Base-by-base conservation (phyloP, 805 yeast genomes). In the Wickerhamomyces pijperi region DNA sequence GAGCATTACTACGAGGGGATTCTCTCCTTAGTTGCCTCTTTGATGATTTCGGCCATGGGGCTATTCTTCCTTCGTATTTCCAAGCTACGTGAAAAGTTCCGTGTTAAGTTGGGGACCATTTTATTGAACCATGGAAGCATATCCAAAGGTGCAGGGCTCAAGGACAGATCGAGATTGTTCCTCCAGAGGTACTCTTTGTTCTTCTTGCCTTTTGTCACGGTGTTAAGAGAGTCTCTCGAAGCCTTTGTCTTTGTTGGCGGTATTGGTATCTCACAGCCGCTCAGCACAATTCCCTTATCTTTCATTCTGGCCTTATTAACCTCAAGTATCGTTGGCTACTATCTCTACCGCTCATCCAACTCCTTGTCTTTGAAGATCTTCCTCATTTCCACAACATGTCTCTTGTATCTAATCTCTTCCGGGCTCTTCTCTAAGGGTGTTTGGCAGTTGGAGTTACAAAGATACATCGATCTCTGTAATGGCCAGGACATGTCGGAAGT, bases 181-280 rank as follows among this genome's bases (percentile, higher is more conserved):
- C 54, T 71, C 34, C 75, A 76, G 43, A 73, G 70, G 51, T 80
- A 85, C 54, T 78, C 90, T 3, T 62, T 82, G 57, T 83, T 81
- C 43, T 65, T 86, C 28, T 61, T 86, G 32, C 96, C 97, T 1
- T 78, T 87, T 51, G 70, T 87, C 36, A 87, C 97, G 2, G 79
- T 94, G 4, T 63, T 87, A 37, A 72, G 96, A 54, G 96, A 87
- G 59, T 95, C 95, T 2, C 63, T 87, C 39, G 96, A 87, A 58
- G 95, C 95, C 0, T 87, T 87, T 29, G 92, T 87, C 3, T 87
- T 87, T 50, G 70, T 87, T 34, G 96, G 95, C 3, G 97, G 96
- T 20, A 78, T 87, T 34, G 86, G 86, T 18, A 75, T 83, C 42
- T 74, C 77, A 28, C 83, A 77, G 45, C 86, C 90, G 5, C 54